Evolutionary conservation across 805 yeast species (phyloP).

Genomic region (Komagataella phaffii): DNA sequence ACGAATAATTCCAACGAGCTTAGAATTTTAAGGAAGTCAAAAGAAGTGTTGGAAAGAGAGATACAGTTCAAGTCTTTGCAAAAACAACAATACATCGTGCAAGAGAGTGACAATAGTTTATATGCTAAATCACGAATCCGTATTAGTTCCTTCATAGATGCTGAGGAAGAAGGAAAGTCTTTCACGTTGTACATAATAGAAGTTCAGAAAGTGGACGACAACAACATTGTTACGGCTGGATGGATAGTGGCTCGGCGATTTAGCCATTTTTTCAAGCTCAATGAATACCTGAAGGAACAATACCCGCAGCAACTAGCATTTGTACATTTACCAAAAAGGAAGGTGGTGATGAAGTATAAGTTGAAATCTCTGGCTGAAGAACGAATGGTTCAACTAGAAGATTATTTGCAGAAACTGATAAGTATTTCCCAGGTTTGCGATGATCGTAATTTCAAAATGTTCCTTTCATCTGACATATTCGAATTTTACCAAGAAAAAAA

Average conservation of each 20-base stretch:
- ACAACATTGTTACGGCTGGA: conserved; percentile 42
- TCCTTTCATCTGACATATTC: conserved; percentile 63
- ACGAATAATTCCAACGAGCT: conserved; percentile 65
- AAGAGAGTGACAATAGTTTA: conserved; percentile 68
- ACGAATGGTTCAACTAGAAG: conserved; percentile 47
- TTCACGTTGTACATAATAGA: conserved; percentile 65
- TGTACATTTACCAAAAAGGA: conserved; percentile 32
- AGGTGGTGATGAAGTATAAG: conserved; percentile 62
- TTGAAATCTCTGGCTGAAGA: conserved; percentile 48
- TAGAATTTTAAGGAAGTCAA: conserved; percentile 55
- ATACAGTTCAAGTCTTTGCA: conserved; percentile 61
- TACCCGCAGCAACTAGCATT: conserved; percentile 36
- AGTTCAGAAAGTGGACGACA: conserved; percentile 37
- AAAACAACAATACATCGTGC: conserved; percentile 70
- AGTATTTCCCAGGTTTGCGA: conserved; percentile 58
- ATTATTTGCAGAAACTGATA: conserved; percentile 45
- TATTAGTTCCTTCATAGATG: conserved; percentile 38
- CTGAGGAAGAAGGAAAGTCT: conserved; percentile 42
- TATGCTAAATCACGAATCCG: conserved; percentile 49
- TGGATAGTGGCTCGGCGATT: conserved; percentile 91
- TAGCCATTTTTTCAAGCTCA: conserved; percentile 66
- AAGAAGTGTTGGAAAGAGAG: conserved; percentile 53
- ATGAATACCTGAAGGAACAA: conserved; percentile 43
- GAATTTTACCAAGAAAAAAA: conserved; percentile 10
- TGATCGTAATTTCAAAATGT: conserved; percentile 57